Evolutionary conservation across 2,329 filamentous ascomycete genomes (phyloP), one percentile per base, ranked within the genome.

Genomic region (Dactylellina leptospora): DNA sequence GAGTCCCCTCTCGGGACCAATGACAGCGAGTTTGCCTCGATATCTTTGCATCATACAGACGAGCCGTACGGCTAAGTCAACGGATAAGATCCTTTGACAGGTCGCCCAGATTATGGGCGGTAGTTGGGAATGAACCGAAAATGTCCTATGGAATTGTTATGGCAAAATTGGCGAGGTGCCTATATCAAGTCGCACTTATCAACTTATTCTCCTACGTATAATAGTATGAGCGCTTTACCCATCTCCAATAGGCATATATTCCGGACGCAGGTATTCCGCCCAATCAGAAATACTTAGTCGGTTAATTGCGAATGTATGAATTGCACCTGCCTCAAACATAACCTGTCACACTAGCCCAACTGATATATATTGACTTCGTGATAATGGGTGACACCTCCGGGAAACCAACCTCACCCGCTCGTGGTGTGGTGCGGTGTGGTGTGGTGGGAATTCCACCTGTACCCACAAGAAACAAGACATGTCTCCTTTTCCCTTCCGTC

Each of bases 221-320:
- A 58, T 60, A 59, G 20, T 59, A 60, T 68, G 62, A 68, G 62
- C 54, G 54, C 54, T 68, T 68, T 68, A 68, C 36, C 61, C 23
- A 55, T 72, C 59, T 72, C 59, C 68, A 72, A 72, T 72, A 72
- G 68, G 68, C 68, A 64, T 72, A 72, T 64, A 64, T 72, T 72
- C 68, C 68, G 68, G 59, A 63, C 28, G 51, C 59, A 72, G 40
- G 36, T 60, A 58, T 44, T 54, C 59, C 53, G 54, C 53, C 66
- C 56, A 50, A 62, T 59, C 47, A 60, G 40, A 59, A 48, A 59
- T 23, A 63, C 23, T 48, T 28, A 60, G 54, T 63, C 68, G 68
- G 68, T 72, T 72, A 72, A 72, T 72, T 72, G 59, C 68, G 68
- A 71, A 71, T n/a, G n/a, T n/a, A 56, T 54, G 56, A 69, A 63